Conservation (phyloP, 192 early-diverging fungal species). For the Helicostylum pulchrum region DNA sequence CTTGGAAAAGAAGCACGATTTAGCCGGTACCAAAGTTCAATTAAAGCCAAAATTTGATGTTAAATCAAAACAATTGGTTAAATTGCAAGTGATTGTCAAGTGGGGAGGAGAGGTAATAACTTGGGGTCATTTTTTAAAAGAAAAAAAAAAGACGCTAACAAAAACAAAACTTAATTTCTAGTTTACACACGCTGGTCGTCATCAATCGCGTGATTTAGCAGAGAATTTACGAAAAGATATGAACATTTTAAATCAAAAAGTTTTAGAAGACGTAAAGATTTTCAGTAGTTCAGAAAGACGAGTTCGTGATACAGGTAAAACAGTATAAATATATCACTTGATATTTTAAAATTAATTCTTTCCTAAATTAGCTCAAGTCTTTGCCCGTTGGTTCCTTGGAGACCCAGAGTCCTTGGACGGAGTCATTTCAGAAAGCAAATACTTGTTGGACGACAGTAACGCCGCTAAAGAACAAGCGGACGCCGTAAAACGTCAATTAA, state of each 20-base stretch:
- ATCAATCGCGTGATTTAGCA: slow-evolving; percentile 89
- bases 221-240: slow-evolving; percentile 91
- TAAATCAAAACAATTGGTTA: slow-evolving; percentile 44
- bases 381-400: slow-evolving; percentile 64
- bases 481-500: slow-evolving; percentile 73
- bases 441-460: slow-evolving; percentile 93
- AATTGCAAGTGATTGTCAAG: slow-evolving; percentile 90
- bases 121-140: too few relatives aligned
- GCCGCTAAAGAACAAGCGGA: slow-evolving; percentile 94
- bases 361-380: slow-evolving; percentile 53
- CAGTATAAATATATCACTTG: background rate
- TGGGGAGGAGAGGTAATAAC: slow-evolving; percentile 89
- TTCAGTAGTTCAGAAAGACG: slow-evolving; percentile 85
- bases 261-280: slow-evolving; percentile 85
- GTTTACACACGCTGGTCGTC: slow-evolving; percentile 90
- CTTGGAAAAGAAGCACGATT: slow-evolving; percentile 72
- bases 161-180: slow-evolving; percentile 19
- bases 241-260: slow-evolving; percentile 77
- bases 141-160: too few relatives aligned
- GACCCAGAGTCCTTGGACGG: slow-evolving; percentile 54
- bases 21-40: slow-evolving; percentile 92
- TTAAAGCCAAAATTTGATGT: slow-evolving; percentile 78
- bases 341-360: background rate
- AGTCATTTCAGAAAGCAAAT: slow-evolving; percentile 71
- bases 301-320: slow-evolving; percentile 73